Evolutionary conservation across 345 rosid species (phyloP).

Genomic region (Eucalyptus marginata): DNA sequence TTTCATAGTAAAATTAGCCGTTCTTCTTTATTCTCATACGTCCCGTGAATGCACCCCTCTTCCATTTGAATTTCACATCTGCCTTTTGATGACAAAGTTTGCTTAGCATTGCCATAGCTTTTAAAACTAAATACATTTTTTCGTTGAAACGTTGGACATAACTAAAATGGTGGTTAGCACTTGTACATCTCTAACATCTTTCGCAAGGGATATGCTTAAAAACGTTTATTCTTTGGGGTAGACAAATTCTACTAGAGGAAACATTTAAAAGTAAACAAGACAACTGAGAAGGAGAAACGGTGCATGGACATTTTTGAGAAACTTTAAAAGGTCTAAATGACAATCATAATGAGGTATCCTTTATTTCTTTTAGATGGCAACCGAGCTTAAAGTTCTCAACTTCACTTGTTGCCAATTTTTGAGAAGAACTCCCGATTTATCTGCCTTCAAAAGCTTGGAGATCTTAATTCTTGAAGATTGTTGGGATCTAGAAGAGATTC

Average conservation of each 20-base stretch:
- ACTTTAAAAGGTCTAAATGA: background rate
- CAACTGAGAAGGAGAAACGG: no score
- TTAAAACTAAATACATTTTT: no score
- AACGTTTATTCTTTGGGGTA: no score
- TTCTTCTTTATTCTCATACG: no score
- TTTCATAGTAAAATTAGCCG: background rate
- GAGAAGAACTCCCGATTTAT: background rate
- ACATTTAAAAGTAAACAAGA: no score
- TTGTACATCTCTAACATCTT: no score
- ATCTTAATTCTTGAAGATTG: background rate
- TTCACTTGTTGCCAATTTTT: fast-evolving
- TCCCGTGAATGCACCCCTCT: background rate
- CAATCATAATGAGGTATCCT: background rate
- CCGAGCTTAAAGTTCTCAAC: background rate
- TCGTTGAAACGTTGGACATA: no score
- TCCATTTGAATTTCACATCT: background rate
- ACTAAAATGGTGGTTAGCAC: no score
- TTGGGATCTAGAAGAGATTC: background rate
- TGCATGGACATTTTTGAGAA: no score
- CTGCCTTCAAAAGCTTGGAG: background rate
- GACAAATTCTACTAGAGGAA: no score
- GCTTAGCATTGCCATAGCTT: no score
- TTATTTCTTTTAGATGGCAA: background rate
- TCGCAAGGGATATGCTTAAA: no score
- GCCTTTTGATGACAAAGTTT: background rate